A percentile compares a stretch with the other conserved stretches of the same genome.
These are phyloP conservation scores for Sporobolomyces phaffii DNA, from an alignment of 768 basidiomycete species.

Conservation along the genomic window DNA sequence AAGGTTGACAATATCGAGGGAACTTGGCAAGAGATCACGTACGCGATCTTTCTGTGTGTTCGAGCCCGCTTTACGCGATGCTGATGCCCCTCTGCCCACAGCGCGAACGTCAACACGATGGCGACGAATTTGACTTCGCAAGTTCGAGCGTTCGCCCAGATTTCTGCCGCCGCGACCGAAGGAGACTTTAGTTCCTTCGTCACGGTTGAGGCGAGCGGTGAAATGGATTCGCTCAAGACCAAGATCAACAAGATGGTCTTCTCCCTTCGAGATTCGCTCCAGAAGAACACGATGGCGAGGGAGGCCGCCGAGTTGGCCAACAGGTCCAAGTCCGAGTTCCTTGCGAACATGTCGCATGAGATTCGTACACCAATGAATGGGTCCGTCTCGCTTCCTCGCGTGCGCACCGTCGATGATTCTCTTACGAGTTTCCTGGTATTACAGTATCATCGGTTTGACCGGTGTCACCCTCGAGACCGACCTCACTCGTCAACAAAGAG, in stretches of 20 bases:
- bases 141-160: constrained; percentile 98
- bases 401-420: background rate
- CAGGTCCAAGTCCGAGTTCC: constrained; percentile 90
- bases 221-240: constrained; percentile 99
- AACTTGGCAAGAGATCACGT: constrained; percentile 99
- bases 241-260: constrained; percentile 99
- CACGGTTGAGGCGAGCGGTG: constrained; percentile 95
- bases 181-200: constrained; percentile 99
- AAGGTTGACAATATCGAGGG: constrained; percentile 95
- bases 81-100: background rate
- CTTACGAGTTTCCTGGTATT: no score
- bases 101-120: constrained; percentile 87
- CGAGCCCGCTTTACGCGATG: no score
- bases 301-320: constrained; percentile 98
- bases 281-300: constrained; percentile 96
- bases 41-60: background rate
- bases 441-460: constrained; percentile 99
- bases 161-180: constrained; percentile 95
- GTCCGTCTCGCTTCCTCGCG: constrained; percentile 3
- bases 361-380: constrained; percentile 97
- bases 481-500: constrained; percentile 84
- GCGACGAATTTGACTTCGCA: constrained; percentile 61
- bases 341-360: constrained; percentile 97
- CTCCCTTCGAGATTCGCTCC: constrained; percentile 89
- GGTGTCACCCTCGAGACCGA: constrained; percentile 95